phyloP scores from a whole-genome alignment of 2,329 filamentous ascomycete species.

The Cytospora piceicola region DNA sequence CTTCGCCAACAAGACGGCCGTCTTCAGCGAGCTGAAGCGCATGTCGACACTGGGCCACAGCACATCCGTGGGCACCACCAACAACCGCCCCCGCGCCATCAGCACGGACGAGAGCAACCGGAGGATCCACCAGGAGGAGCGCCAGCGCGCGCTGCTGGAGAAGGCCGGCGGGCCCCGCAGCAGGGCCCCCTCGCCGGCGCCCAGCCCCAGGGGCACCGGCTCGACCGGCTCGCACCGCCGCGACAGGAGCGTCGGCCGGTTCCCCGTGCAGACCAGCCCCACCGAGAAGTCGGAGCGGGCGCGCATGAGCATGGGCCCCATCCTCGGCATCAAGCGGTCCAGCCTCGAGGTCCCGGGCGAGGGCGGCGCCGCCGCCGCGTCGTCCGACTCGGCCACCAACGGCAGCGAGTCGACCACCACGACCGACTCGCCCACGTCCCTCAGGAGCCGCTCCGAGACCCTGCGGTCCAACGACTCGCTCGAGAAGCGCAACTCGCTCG shows the following conservation, averaged over 20 bases:
- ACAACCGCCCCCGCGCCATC: constrained; percentile 75
- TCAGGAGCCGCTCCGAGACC: constrained; percentile 29
- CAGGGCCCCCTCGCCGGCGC: constrained; percentile 75
- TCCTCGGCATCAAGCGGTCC: constrained; percentile 59
- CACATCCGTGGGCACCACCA: constrained; percentile 52
- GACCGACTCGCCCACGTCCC: constrained; percentile 30
- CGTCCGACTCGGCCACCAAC: constrained; percentile 31
- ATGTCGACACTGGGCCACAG: constrained; percentile 72
- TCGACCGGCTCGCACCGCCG: constrained; percentile 65
- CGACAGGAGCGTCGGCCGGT: constrained; percentile 79
- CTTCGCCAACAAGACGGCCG: constrained; percentile 90
- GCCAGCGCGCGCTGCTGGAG: constrained; percentile 78
- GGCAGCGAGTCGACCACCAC: constrained; percentile 25
- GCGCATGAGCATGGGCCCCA: constrained; percentile 54
- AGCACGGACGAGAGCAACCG: constrained; percentile 96
- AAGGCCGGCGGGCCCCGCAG: constrained; percentile 67
- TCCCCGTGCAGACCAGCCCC: constrained; percentile 69
- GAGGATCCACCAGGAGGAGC: constrained; percentile 90
- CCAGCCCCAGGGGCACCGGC: constrained; percentile 49
- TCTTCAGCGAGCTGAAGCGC: constrained; percentile 95
- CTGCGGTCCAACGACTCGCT: constrained; percentile 38
- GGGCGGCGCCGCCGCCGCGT: constrained; percentile 45
- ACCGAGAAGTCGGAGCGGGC: constrained; percentile 57
- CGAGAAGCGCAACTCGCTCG: constrained; percentile 69
- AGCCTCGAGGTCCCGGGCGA: constrained; percentile 83